phyloP scores from a whole-genome alignment of 306 rosid species.

The Inga laurina region DNA sequence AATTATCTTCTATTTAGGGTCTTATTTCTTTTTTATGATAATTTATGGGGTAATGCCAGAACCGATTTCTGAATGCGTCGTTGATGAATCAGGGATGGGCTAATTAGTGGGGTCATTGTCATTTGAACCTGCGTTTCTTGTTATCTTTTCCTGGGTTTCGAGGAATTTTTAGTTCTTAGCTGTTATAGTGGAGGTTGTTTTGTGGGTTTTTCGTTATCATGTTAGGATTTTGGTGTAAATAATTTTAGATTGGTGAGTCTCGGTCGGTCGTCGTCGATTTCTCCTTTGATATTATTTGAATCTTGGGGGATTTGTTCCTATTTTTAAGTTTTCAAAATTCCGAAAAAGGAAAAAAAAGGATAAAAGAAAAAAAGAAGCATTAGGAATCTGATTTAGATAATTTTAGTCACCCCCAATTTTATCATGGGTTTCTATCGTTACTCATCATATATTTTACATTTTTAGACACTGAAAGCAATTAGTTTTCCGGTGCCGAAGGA shows the following conservation, averaged over 20 bases:
- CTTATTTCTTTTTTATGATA: conserved; percentile 27
- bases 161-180: conserved; percentile 10
- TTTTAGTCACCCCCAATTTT: conserved; percentile 68
- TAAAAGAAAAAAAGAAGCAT: conserved; percentile 28
- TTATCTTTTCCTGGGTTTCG: conserved; percentile 25
- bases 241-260: conserved; percentile 44
- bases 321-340: conserved; percentile 27
- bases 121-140: conserved; percentile 31
- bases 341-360: conserved; percentile 13
- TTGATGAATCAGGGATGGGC: conserved; percentile 67
- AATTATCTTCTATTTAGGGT: conserved; percentile 28
- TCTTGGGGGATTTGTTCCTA: conserved; percentile 61
- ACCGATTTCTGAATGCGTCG: conserved; percentile 49
- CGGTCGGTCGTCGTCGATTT: conserved; percentile 39
- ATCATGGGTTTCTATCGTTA: conserved; percentile 50
- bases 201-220: conserved; percentile 28
- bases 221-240: conserved; percentile 50
- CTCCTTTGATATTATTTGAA: conserved; percentile 68
- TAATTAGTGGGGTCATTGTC: conserved; percentile 32
- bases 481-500: conserved; percentile 41
- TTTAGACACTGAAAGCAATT: conserved; percentile 34
- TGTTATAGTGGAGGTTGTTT: conserved; percentile 19
- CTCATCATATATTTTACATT: conserved; percentile 29
- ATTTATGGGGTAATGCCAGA: conserved; percentile 51
- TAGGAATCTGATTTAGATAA: conserved; percentile 31